These are phyloP conservation scores for Candida loeiensis DNA, from an alignment of 805 yeast species.

Conservation along the genomic window DNA sequence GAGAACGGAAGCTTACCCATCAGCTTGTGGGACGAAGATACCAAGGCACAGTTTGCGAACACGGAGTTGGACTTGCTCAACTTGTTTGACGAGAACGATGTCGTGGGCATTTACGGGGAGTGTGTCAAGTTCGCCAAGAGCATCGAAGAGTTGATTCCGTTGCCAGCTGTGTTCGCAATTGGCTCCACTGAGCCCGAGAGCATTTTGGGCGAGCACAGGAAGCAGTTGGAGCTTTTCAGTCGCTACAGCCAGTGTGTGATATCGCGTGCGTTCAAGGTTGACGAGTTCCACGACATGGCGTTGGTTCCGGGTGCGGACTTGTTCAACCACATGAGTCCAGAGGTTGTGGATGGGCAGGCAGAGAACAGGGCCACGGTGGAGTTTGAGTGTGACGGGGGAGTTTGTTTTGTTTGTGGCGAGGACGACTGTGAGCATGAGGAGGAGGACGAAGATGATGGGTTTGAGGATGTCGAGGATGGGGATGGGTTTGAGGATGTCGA, in stretches of 20 bases:
- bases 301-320: conserved; percentile 91
- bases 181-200: conserved; percentile 15
- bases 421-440: conserved; percentile 24
- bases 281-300: conserved; percentile 66
- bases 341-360: conserved; percentile 9
- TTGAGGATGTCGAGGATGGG: conserved; percentile 18
- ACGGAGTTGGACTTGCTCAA: conserved; percentile 63
- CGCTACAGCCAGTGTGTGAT: conserved; percentile 59
- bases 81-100: conserved; percentile 48
- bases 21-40: conserved; percentile 57
- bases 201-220: conserved; percentile 15
- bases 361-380: conserved; percentile 53
- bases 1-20: conserved; percentile 49
- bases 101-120: conserved; percentile 36
- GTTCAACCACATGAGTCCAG: conserved; percentile 65
- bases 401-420: conserved; percentile 25
- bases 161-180: conserved; percentile 36
- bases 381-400: conserved; percentile 46
- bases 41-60: conserved; percentile 47
- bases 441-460: conserved; percentile 15
- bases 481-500: conserved; percentile 16
- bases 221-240: conserved; percentile 47
- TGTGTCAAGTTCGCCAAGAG: conserved; percentile 41
- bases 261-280: conserved; percentile 79
- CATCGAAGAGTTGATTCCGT: conserved; percentile 22